phyloP scores from a whole-genome alignment of 768 basidiomycete species.

The Mycena sanguinolenta region DNA sequence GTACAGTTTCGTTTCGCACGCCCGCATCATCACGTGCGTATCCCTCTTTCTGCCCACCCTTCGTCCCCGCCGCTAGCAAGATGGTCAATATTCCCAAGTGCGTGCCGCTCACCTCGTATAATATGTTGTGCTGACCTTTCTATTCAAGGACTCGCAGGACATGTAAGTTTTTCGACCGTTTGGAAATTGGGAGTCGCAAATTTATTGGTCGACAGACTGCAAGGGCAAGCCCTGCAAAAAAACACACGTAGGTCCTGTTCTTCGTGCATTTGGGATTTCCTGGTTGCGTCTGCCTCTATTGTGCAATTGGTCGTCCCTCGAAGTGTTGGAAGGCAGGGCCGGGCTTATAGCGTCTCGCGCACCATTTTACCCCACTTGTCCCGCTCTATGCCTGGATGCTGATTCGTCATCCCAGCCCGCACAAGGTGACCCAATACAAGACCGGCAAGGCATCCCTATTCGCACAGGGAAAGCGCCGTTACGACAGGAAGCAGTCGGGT shows the following conservation, averaged over 20 bases:
- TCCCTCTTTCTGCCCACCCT: background rate
- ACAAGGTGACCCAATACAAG: constrained; percentile 99
- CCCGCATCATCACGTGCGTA: background rate
- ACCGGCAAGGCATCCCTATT: constrained; percentile 99
- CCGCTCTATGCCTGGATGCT: constrained; percentile 25
- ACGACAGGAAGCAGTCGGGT: constrained; percentile 98
- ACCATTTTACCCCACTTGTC: background rate
- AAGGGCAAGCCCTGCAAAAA: constrained; percentile 97
- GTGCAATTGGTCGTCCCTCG: background rate
- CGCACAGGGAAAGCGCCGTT: constrained; percentile 99
- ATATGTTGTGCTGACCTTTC: constrained; percentile 30
- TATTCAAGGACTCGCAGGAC: constrained; percentile 89
- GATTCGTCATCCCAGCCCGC: constrained; percentile 69
- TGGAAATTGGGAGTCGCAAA: background rate
- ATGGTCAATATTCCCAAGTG: constrained; percentile 98
- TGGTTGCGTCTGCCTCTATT: background rate
- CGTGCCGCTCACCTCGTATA: constrained; percentile 46
- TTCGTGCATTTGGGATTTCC: background rate
- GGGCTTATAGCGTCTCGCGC: too few species aligned
- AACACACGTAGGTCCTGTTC: constrained; percentile 86
- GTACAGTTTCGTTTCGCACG: background rate
- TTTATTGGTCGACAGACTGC: constrained; percentile 70
- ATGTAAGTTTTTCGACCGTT: constrained; percentile 71
- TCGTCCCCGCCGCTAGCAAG: constrained; percentile 58
- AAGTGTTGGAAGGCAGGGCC: too few species aligned